Base-by-base conservation (phyloP, 2,329 filamentous ascomycete genomes). In the Tolypocladium album region DNA sequence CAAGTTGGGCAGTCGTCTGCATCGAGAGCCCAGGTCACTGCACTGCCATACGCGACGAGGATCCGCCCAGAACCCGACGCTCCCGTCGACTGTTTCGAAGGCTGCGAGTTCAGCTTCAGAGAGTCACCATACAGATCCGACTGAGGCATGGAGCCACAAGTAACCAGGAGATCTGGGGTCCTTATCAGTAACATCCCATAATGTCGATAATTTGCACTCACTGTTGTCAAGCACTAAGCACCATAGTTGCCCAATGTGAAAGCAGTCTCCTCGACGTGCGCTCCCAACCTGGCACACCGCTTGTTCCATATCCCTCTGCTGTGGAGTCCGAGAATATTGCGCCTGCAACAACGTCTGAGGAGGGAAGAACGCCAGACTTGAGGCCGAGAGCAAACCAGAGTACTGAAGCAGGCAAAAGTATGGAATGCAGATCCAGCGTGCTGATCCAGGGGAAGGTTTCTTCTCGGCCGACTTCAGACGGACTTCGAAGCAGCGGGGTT, bases 171-270 rank as follows among this genome's bases (percentile, higher is more conserved):
- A 9, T 64, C 71, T 69, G 64, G 64, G 64, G 64, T 36, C 39
- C 20, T 36, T 20, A 59, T 60, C 36, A 61, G 59, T 20, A 17
- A 24, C 5, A 34, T 5, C 6, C 50, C 11, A 34, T 1, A 2
- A 7, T 15, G 50, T 53, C 11, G 4, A 13, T 17, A 3, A 9
- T n/a, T 22, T 17, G 15, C 2, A 60, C 74, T 64, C 66, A 79
- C 77, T 72, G 53, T 78, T 74, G 47, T 75, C 75, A 1, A 81
- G 61, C 8, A 79, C 67, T 6, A 81, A 63, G 61, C 74, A 77
- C 79, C 79, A 81, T 12, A 79, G 59, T 63, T 81, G 79, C 1
- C 75, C 69, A 53, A 81, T 74, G 59, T 81, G 78, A 59, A 79
- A 80, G 58, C 77, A 81, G 22, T 74, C 65, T 1, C 70, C 72